These are phyloP conservation scores for Cotoneaster glaucophyllus DNA, from an alignment of 306 rosid genomes.

Conservation along the genomic window DNA sequence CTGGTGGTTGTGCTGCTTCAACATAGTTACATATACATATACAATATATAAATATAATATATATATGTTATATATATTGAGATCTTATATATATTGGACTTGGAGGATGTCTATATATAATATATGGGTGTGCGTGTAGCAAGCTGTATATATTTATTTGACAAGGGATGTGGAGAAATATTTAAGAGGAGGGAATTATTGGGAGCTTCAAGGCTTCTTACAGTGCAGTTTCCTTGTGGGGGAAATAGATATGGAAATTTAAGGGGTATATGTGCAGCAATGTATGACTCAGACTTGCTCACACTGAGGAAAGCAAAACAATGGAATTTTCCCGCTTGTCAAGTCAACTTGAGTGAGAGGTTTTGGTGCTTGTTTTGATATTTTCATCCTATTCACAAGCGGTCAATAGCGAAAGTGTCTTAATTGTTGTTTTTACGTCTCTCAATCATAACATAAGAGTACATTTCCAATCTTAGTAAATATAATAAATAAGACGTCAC, in stretches of 20 bases:
- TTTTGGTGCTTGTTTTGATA: no score
- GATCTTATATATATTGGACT: background rate
- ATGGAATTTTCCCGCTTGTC: background rate
- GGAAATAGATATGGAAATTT: background rate
- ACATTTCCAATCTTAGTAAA: no score
- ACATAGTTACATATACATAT: background rate
- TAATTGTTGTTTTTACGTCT: no score
- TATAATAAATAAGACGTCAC: background rate
- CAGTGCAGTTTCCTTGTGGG: slow-evolving; percentile 25
- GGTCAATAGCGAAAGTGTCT: no score
- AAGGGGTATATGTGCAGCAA: background rate
- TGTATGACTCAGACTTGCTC: background rate
- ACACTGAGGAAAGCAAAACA: background rate
- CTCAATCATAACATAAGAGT: no score
- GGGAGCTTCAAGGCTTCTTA: slow-evolving; percentile 8
- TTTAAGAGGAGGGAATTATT: background rate
- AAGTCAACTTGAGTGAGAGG: background rate
- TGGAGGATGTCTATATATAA: background rate
- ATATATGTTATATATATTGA: background rate
- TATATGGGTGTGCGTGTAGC: background rate
- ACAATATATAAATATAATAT: background rate
- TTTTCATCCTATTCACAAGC: no score
- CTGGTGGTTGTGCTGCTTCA: background rate
- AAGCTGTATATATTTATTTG: background rate
- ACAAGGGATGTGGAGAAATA: background rate